These are phyloP conservation scores for Kurtzmaniella cleridarum DNA, from an alignment of 805 yeast genomes.

Conservation along the genomic window DNA sequence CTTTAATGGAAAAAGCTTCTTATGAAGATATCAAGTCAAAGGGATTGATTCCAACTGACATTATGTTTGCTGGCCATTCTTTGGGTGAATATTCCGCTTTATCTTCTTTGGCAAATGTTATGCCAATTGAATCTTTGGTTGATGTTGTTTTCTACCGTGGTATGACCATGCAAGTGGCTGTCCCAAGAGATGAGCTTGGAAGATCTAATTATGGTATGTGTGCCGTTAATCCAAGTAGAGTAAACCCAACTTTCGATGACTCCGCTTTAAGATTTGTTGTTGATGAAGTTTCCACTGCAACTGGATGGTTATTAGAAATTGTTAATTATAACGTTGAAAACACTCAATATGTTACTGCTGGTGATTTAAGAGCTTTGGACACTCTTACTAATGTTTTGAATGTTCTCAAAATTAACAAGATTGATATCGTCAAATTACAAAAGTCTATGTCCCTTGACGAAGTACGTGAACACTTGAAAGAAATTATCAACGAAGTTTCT, in stretches of 20 bases:
- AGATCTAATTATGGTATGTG: constrained; percentile 99
- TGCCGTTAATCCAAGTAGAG: constrained; percentile 96
- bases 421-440: constrained; percentile 84
- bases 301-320: constrained; percentile 94
- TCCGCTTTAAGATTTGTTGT: constrained; percentile 93
- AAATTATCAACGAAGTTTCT: constrained; percentile 82
- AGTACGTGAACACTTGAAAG: constrained; percentile 81
- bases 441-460: constrained; percentile 78
- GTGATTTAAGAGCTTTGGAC: constrained; percentile 94
- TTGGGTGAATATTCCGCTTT: constrained; percentile 98
- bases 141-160: constrained; percentile 99
- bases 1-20: constrained; percentile 98
- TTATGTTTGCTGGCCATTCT: constrained; percentile 98
- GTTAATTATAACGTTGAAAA: constrained; percentile 98
- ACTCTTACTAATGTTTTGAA: constrained; percentile 89
- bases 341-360: constrained; percentile 98
- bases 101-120: constrained; percentile 94
- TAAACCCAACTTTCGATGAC: constrained; percentile 82
- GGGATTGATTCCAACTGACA: constrained; percentile 90
- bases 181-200: constrained; percentile 91
- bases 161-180: constrained; percentile 99
- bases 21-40: constrained; percentile 95
- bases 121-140: constrained; percentile 96
- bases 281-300: constrained; percentile 75
- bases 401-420: constrained; percentile 88